Percentiles rank a stretch among this genome's conserved stretches.
phyloP scores from a whole-genome alignment of 2,329 filamentous ascomycete species.

The Eurotiales sp. region DNA sequence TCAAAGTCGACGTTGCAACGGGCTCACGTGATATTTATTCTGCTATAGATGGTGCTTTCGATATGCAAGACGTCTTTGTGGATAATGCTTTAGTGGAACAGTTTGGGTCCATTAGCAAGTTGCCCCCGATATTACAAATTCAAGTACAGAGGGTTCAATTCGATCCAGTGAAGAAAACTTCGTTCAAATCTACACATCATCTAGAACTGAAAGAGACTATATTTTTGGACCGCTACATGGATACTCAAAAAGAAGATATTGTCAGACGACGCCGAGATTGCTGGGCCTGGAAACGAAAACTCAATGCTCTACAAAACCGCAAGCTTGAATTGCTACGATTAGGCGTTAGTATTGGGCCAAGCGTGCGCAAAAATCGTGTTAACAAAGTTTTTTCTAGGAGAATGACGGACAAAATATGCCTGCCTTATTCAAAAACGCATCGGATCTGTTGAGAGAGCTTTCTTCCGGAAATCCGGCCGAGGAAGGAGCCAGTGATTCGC shows the following conservation, averaged over 20 bases:
- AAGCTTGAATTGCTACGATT: conserved; percentile 40
- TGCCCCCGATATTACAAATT: conserved; percentile 83
- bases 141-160: conserved; percentile 80
- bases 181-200: conserved; percentile 71
- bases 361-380: conserved; percentile 18
- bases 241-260: conserved; percentile 56
- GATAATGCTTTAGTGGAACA: conserved; percentile 57
- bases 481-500: conserved; percentile 33
- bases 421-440: conserved; percentile 31
- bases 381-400: conserved; percentile 13
- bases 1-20: conserved; percentile 57
- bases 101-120: conserved; percentile 68
- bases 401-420: conserved; percentile 27
- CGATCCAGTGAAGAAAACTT: conserved; percentile 56
- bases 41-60: conserved; percentile 80
- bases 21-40: conserved; percentile 69
- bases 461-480: conserved; percentile 22
- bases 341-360: conserved; percentile 22
- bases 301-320: conserved; percentile 54
- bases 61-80: conserved; percentile 69
- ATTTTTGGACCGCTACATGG: conserved; percentile 84
- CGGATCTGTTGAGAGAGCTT: conserved; percentile 43
- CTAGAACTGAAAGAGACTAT: conserved; percentile 76
- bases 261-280: conserved; percentile 63
- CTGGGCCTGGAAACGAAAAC: conserved; percentile 69